Conservation (phyloP, 1,284 basidiomycete species). For the Exobasidium cylindrosporum region DNA sequence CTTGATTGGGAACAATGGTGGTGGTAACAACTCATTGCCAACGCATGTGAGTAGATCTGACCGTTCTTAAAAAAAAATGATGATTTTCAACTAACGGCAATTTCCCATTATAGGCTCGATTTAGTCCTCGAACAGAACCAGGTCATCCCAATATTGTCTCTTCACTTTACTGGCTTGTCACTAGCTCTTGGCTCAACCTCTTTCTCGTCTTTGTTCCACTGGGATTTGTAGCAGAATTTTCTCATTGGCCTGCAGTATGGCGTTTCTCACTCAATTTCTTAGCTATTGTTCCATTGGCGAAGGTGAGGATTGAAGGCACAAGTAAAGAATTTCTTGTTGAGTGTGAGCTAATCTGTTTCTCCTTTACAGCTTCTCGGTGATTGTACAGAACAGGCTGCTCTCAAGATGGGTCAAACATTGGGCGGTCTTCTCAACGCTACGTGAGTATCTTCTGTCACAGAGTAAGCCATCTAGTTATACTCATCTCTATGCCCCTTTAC, state of each 20-base stretch:
- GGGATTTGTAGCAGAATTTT: constrained; percentile 43
- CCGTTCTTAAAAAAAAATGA: background rate
- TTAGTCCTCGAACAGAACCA: background rate
- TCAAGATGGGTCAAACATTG: constrained; percentile 49
- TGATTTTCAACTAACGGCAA: no score
- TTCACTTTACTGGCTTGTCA: constrained; percentile 47
- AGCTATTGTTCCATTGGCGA: constrained; percentile 53
- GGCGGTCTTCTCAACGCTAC: constrained; percentile 54
- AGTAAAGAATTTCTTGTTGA: background rate
- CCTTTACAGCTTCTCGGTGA: constrained; percentile 43
- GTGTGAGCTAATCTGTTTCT: background rate
- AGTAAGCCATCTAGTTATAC: no score
- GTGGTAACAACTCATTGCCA: background rate
- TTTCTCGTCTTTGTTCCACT: constrained; percentile 54
- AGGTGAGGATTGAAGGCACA: constrained; percentile 18
- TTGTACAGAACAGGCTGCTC: constrained; percentile 49
- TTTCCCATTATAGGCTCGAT: background rate
- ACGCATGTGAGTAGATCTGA: constrained; percentile 2
- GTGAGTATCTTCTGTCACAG: constrained; percentile 9
- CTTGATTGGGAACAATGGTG: constrained; percentile 6
- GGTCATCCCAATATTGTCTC: constrained; percentile 16
- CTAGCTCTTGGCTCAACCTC: constrained; percentile 44
- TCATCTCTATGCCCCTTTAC: no score
- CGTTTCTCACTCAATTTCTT: constrained; percentile 53
- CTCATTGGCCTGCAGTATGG: constrained; percentile 45